A percentile compares a stretch with the other conserved stretches of the same genome.
Conservation (phyloP, 257 asterid genomes). For the Solanum lycopersicoides region DNA sequence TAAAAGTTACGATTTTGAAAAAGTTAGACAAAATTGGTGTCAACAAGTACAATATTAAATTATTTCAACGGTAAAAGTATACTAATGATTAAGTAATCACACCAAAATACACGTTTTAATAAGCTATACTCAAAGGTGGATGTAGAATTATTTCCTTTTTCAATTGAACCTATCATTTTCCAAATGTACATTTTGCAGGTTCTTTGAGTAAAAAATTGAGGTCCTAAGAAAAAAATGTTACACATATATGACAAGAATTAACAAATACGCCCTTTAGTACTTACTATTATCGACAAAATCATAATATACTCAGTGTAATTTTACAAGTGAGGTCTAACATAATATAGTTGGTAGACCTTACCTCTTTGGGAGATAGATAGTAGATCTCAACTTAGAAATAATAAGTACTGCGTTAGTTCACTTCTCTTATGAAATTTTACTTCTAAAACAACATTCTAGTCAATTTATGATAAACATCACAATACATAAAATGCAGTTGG, state of each 20-base stretch:
- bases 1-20: too few species aligned
- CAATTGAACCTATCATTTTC: background rate
- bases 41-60: too few species aligned
- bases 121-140: too few species aligned
- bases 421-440: background rate
- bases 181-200: too few species aligned
- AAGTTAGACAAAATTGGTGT: too few species aligned
- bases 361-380: background rate
- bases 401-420: background rate
- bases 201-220: background rate
- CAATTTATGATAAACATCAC: background rate
- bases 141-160: too few species aligned
- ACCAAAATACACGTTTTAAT: background rate
- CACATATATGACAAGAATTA: background rate
- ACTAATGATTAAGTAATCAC: background rate
- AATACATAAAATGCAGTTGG: background rate
- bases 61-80: too few species aligned
- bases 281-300: too few species aligned
- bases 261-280: too few species aligned
- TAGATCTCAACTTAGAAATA: background rate
- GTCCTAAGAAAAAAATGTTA: too few species aligned
- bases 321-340: background rate
- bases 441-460: background rate
- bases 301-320: too few species aligned
- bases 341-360: background rate